Percentiles rank a stretch among this genome's conserved stretches.
Evolutionary conservation across 2,329 filamentous ascomycete species (phyloP).

Genomic region (Trichophyton rubrum): DNA sequence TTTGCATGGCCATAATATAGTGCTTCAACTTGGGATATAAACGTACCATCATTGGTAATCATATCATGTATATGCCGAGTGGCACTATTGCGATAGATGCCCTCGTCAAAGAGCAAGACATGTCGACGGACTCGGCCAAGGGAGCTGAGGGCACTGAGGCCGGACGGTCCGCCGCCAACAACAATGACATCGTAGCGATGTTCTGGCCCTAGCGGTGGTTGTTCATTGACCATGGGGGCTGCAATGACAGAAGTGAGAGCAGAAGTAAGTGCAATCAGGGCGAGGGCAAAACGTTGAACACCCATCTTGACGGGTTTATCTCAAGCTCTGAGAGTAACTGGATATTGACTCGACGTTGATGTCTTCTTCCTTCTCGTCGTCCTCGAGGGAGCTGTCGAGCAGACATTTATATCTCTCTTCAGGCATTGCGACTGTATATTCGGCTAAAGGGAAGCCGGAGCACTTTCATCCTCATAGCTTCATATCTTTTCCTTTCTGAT

Average conservation of each 20-base stretch:
- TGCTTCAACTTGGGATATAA: too few species aligned
- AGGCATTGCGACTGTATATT: too few species aligned
- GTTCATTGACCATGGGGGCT: not conserved
- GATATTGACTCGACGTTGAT: too few species aligned
- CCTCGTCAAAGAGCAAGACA: slow-evolving; percentile 46
- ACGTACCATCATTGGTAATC: slow-evolving; percentile 45
- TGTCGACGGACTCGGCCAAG: slow-evolving; percentile 47
- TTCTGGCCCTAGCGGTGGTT: too few species aligned
- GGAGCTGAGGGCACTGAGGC: slow-evolving; percentile 43
- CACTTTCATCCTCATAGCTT: too few species aligned
- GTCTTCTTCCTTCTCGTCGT: not conserved
- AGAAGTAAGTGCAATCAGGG: not conserved
- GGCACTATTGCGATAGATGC: slow-evolving; percentile 44
- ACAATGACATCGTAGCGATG: slow-evolving; percentile 43
- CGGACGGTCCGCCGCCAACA: slow-evolving; percentile 46
- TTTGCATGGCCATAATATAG: too few species aligned
- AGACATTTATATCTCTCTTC: too few species aligned
- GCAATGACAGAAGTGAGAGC: not conserved
- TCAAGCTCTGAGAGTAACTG: too few species aligned
- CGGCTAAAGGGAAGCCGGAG: too few species aligned
- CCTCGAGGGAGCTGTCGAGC: not conserved
- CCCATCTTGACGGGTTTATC: not conserved
- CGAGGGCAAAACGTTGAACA: not conserved
- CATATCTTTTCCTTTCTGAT: too few species aligned
- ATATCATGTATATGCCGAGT: slow-evolving; percentile 52